Evolutionary conservation across 2,329 filamentous ascomycete species (phyloP).

Genomic region (Didymella lethalis): DNA sequence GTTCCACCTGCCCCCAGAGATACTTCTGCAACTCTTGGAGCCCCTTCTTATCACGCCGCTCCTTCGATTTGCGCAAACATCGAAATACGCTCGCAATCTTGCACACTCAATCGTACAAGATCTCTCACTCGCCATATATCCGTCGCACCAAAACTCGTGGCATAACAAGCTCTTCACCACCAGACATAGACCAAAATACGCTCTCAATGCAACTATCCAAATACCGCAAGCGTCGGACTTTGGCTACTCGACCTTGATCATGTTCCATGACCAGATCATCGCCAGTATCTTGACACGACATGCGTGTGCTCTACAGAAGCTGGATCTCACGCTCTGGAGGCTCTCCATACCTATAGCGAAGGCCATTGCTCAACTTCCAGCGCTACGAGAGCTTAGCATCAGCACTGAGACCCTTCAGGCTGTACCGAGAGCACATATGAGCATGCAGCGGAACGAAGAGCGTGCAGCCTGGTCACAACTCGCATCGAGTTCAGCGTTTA

Average conservation of each 20-base stretch:
- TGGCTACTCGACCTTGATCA: constrained; percentile 32
- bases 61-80: constrained; percentile 47
- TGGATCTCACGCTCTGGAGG: constrained; percentile 44
- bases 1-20: constrained; percentile 44
- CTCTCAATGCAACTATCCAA: constrained; percentile 16
- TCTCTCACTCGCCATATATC: constrained; percentile 85
- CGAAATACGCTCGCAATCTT: constrained; percentile 34
- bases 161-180: constrained; percentile 55
- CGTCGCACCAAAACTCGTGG: constrained; percentile 58
- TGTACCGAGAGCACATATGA: background rate
- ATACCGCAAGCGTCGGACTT: constrained; percentile 35
- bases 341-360: constrained; percentile 35
- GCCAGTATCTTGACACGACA: constrained; percentile 39
- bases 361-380: constrained; percentile 30
- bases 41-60: constrained; percentile 44
- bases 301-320: constrained; percentile 32
- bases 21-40: constrained; percentile 45
- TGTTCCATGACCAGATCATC: constrained; percentile 42
- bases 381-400: constrained; percentile 35
- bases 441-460: constrained; percentile 9
- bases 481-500: background rate
- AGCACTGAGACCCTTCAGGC: constrained; percentile 33
- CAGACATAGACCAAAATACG: constrained; percentile 18
- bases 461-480: constrained; percentile 5
- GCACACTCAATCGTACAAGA: constrained; percentile 51